A percentile compares a stretch with the other conserved stretches of the same genome.
Conservation (phyloP, 805 yeast genomes). For the Saccharomycopsis fibuligera region DNA sequence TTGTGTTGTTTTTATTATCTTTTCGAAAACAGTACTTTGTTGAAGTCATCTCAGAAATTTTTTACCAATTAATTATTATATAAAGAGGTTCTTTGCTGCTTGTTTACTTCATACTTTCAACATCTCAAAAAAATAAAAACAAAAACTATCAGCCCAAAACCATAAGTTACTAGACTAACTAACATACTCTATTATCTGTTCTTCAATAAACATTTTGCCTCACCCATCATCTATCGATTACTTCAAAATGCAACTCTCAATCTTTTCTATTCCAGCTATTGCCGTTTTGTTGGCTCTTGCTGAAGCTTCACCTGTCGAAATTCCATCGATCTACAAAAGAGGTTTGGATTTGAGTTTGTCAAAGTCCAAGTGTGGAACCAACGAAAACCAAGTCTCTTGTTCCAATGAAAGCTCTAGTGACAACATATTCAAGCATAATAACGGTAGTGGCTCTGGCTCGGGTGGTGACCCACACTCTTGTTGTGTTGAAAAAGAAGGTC, state of each 20-base stretch:
- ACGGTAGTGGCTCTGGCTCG: neutral
- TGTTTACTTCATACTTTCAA: too few species aligned
- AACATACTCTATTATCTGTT: too few species aligned
- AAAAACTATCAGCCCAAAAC: too few species aligned
- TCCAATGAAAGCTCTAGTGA: neutral
- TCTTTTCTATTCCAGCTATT: slow-evolving; percentile 17
- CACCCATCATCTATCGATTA: too few species aligned
- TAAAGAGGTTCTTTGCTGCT: too few species aligned
- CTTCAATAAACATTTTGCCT: too few species aligned
- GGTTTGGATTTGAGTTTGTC: slow-evolving; percentile 14
- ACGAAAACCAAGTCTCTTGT: slow-evolving; percentile 11
- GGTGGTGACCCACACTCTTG: neutral
- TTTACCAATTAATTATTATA: too few species aligned
- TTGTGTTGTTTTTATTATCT: too few species aligned
- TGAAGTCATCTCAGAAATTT: too few species aligned
- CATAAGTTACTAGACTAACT: too few species aligned
- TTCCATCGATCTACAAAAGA: slow-evolving; percentile 17
- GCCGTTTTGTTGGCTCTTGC: slow-evolving; percentile 11
- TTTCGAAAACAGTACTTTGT: too few species aligned
- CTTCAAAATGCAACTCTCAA: slow-evolving; percentile 5
- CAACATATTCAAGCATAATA: neutral
- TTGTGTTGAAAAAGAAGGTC: slow-evolving; percentile 37
- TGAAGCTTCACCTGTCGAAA: slow-evolving; percentile 9
- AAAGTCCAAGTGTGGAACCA: slow-evolving; percentile 6
- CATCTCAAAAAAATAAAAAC: too few species aligned